Base-by-base conservation (phyloP, 2,329 filamentous ascomycete genomes). In the Neophaeococcomyces aloes region DNA sequence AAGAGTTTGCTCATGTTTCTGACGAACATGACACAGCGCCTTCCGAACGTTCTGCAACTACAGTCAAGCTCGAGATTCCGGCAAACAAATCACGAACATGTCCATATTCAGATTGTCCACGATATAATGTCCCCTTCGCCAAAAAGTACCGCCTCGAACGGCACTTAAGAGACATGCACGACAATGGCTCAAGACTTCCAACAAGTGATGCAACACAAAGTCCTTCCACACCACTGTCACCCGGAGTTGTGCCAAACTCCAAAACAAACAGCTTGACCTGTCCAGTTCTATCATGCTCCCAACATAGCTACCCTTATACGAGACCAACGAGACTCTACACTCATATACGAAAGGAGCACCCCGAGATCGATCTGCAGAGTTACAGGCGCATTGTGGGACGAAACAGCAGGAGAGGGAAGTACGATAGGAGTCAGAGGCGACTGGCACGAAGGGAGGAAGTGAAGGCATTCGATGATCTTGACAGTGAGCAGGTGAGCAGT, bases 261-360 rank as follows among this genome's bases (percentile, higher is more conserved):
- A 17, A 32, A 4, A 11, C n/a, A 30, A 31, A 27, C 14, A 4
- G 43, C 37, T 35, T 54, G 14, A 14, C 48, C 15, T 56, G 54
- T 42, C 54, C 54, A 1, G 42, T 56, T 11, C n/a, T 17, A 17
- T 23, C 27, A 15, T 56, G 54, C 42, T 46, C 34, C 19, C 42
- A 48, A 21, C 21, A 23, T 10, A 31, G 29, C 4, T 25, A 43
- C 10, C 44, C 49, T 1, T 56, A 55, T 34, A 40, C 42, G 1
- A 42, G 42, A n/a, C 43, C 45, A 4, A 46, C 44, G 29, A 45
- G 40, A 15, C 43, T 56, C 21, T 56, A 56, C 38, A 36, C 47
- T 8, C 54, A 56, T 35, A 48, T 56, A 18, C 32, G 51, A 42
- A 44, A 46, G 13, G 49, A 47, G 30, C 54, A 56, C 44, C 51